phyloP scores from a whole-genome alignment of 1,284 basidiomycete genomes.

The Moniliophthora roreri region DNA sequence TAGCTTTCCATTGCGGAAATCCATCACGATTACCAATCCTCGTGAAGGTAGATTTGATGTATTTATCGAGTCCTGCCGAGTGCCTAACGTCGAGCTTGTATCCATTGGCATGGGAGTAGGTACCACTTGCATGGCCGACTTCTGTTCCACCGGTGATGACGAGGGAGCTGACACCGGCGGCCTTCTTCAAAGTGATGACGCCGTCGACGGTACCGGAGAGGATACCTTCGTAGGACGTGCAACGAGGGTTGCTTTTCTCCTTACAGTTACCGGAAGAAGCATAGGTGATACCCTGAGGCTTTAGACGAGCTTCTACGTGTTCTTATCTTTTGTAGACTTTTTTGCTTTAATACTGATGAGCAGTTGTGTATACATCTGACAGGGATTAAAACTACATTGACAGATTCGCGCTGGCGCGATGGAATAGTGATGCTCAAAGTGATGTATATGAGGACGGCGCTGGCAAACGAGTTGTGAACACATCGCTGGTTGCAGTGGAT shows the following conservation, averaged over 20 bases:
- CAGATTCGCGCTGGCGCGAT: no score
- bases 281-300: slow-evolving; percentile 22
- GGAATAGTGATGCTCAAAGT: no score
- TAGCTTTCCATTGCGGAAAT: slow-evolving; percentile 25
- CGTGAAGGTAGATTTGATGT: slow-evolving; percentile 23
- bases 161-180: slow-evolving; percentile 20
- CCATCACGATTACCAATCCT: slow-evolving; percentile 27
- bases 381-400: no score
- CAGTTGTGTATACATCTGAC: no score
- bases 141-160: slow-evolving; percentile 27
- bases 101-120: slow-evolving; percentile 26
- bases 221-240: no score
- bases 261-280: slow-evolving; percentile 24
- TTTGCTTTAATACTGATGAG: no score
- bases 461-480: no score
- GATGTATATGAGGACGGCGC: no score
- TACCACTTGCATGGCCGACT: no score
- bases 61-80: slow-evolving; percentile 21
- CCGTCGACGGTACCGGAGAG: no score
- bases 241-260: slow-evolving; percentile 14
- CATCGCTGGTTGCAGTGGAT: no score
- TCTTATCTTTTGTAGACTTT: no score
- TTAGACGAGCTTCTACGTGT: slow-evolving; percentile 22
- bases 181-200: slow-evolving; percentile 25
- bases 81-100: slow-evolving; percentile 24